Evolutionary conservation across 106 monocot genomes (phyloP).

Genomic region (Dendrobium chrysotoxum): DNA sequence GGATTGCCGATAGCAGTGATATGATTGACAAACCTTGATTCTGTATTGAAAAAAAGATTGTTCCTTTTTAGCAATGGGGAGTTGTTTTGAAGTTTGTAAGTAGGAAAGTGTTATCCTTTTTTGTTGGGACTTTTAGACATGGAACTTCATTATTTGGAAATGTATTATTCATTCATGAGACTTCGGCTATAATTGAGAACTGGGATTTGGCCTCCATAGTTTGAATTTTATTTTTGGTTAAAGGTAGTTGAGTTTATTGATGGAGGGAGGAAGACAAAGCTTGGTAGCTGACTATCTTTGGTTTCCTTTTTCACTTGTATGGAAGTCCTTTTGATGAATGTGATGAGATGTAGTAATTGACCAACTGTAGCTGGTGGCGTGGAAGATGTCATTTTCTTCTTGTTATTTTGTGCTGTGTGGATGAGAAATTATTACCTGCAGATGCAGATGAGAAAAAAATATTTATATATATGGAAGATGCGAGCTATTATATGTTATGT

Average conservation of each 20-base stretch:
- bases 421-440: background rate
- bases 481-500: no score
- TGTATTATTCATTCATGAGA: background rate
- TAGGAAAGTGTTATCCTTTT: background rate
- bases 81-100: background rate
- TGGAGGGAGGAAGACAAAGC: background rate
- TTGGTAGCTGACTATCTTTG: background rate
- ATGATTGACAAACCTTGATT: constrained; percentile 43
- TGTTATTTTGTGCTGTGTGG: no score
- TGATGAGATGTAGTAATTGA: no score
- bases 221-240: background rate
- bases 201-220: background rate
- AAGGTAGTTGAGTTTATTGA: background rate
- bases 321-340: no score
- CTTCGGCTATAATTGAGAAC: no score
- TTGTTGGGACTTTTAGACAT: no score
- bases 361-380: no score
- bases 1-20: constrained; percentile 36
- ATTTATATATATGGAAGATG: no score
- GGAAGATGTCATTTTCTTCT: no score
- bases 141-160: background rate
- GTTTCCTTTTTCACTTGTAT: no score
- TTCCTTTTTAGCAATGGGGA: background rate
- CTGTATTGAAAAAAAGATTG: no score
- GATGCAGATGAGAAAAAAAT: background rate